Base-by-base conservation (phyloP, 108 stramenopile genomes). In the Fragilariopsis cylindrus region DNA sequence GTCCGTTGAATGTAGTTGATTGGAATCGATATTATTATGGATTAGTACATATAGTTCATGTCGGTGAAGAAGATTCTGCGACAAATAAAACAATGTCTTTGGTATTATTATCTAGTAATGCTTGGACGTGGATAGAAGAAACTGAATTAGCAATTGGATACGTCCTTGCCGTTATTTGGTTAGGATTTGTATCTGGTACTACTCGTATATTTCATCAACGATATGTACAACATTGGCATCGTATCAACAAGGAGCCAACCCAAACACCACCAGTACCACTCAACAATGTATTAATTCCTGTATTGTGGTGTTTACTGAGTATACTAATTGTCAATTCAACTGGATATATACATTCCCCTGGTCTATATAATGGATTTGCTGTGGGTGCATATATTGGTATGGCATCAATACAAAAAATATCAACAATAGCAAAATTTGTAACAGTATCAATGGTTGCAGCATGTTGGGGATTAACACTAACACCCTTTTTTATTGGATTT, bases 1-100 rank as follows among this genome's bases (percentile, higher is more conserved):
- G 76, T 0, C 81, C 78, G 2, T 16, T 71, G 18, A 82, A 79
- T n/a, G 76, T 85, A 0, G 84, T 85, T 1, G 62, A 76, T 57
- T 85, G 81, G 84, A 71, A 82, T 21, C 76, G 84, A n/a, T 85
- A 85, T 45, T 80, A 80, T 50, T 76, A 70, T 74, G 84, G 84
- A 8, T 65, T 85, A n/a, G 50, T 55, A 7, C 67, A 76, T 13
- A 54, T 80, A 2, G 12, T 85, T 4, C 57, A 76, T 54, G 53
- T 79, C 0, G 84, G 71, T 41, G 84, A 82, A 56, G 84, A 82
- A 66, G 81, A 78, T 44, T 47, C 73, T 8, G 15, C 64, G 42
- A 9, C 53, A n/a, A 21, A 18, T 4, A 5, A 48, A 13, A 42
- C 69, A 12, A 49, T 69, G 19, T 30, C 71, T 12, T 30, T 30